Evolutionary conservation across 148 eudicot genomes (phyloP).

Genomic region (Nepenthes gracilis): DNA sequence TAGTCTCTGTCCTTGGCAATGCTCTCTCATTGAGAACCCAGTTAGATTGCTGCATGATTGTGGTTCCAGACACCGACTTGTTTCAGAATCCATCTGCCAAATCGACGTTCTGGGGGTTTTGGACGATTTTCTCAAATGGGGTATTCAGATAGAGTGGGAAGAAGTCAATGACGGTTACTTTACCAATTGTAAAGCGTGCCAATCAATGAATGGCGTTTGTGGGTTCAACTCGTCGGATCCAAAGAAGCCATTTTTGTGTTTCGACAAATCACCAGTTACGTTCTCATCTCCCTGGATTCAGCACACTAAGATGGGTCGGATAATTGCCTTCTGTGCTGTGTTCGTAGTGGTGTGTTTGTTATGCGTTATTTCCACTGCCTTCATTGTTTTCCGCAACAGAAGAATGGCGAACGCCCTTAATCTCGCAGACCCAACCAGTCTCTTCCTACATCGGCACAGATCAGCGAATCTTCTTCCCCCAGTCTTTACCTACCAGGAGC

Average conservation of each 20-base stretch:
- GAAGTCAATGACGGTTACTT: constrained; percentile 29
- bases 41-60: constrained; percentile 31
- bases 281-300: constrained; percentile 12
- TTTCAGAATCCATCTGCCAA: constrained; percentile 37
- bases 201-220: constrained; percentile 32
- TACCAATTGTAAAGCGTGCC: constrained; percentile 24
- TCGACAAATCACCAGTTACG: neutral
- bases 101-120: constrained; percentile 41
- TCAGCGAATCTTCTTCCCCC: constrained; percentile 72
- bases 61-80: constrained; percentile 12
- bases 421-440: constrained; percentile 51
- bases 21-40: constrained; percentile 44
- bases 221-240: constrained; percentile 56
- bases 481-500: constrained; percentile 76
- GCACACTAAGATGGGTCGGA: constrained; percentile 10
- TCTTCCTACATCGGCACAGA: constrained; percentile 57
- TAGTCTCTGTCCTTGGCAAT: constrained; percentile 40
- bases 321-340: constrained; percentile 11
- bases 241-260: constrained; percentile 33
- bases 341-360: constrained; percentile 25
- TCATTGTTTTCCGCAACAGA: constrained; percentile 18
- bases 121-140: constrained; percentile 22
- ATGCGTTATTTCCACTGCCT: constrained; percentile 9
- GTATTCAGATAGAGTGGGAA: constrained; percentile 40
- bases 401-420: neutral